A percentile compares a stretch with the other conserved stretches of the same genome.
These are phyloP conservation scores for Hypseocharis bilobata DNA, from an alignment of 441 rosid species.

Conservation along the genomic window DNA sequence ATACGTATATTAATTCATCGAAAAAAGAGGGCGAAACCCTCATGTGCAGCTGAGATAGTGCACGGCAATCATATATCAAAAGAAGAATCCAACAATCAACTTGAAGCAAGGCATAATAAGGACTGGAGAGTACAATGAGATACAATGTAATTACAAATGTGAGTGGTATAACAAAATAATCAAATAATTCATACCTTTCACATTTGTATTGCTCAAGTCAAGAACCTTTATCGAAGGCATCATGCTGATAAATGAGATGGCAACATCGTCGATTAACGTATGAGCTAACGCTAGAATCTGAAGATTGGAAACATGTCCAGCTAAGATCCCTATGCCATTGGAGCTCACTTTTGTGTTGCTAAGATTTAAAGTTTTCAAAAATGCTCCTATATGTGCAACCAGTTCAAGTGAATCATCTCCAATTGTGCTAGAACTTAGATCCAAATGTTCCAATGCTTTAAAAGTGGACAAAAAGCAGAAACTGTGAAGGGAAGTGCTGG, in stretches of 20 bases:
- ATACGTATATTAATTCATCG: neutral
- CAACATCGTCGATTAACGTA: conserved; percentile 50
- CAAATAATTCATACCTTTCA: conserved; percentile 44
- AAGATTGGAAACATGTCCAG: conserved; percentile 55
- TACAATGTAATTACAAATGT: neutral
- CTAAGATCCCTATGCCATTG: conserved; percentile 48
- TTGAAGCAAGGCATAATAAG: too few species aligned
- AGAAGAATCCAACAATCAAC: too few species aligned
- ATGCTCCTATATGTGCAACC: conserved; percentile 48
- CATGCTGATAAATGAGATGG: conserved; percentile 45
- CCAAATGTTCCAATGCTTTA: conserved; percentile 57
- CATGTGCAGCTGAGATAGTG: neutral
- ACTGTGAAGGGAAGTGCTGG: conserved; percentile 45
- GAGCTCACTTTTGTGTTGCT: conserved; percentile 62
- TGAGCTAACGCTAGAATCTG: conserved; percentile 51
- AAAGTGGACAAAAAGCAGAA: conserved; percentile 50
- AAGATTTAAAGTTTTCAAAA: conserved; percentile 54
- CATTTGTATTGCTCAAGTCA: conserved; percentile 64
- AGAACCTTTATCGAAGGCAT: conserved; percentile 53
- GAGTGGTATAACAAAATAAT: neutral
- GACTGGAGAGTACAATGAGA: too few species aligned
- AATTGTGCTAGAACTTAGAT: conserved; percentile 51
- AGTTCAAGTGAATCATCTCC: conserved; percentile 61
- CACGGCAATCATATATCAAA: too few species aligned
- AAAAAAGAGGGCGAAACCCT: neutral